These are phyloP conservation scores for Leccinum aurantiacum DNA, from an alignment of 768 basidiomycete species.

Conservation along the genomic window DNA sequence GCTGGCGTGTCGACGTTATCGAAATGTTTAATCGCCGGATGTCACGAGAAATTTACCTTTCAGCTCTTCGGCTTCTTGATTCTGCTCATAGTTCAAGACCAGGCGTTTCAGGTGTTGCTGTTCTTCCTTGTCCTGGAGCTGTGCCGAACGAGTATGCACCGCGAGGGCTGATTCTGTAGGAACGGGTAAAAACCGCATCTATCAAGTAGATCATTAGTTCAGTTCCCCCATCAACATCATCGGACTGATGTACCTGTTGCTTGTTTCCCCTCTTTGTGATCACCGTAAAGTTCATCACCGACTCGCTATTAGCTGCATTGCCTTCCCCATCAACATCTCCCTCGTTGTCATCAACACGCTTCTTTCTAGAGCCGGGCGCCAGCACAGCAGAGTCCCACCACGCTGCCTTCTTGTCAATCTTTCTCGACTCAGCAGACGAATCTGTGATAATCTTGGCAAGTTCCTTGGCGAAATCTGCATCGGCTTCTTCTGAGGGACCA, in stretches of 20 bases:
- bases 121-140: conserved; percentile 91
- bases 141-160: conserved; percentile 86
- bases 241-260: conserved; percentile 59
- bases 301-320: conserved; percentile 29
- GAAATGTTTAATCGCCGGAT: not conserved
- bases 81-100: conserved; percentile 88
- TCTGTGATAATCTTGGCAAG: conserved; percentile 94
- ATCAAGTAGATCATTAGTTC: conserved; percentile 10
- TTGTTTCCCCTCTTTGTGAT: conserved; percentile 92
- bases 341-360: conserved; percentile 58
- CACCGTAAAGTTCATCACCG: conserved; percentile 88
- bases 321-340: conserved; percentile 45
- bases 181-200: conserved; percentile 88
- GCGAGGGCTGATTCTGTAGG: conserved; percentile 88
- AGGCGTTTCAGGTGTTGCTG: conserved; percentile 97
- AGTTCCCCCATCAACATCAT: conserved; percentile 7
- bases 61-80: conserved; percentile 81
- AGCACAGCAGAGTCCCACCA: conserved; percentile 89
- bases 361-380: conserved; percentile 64
- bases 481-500: conserved; percentile 85
- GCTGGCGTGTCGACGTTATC: conserved; percentile 38
- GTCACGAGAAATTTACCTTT: conserved; percentile 49
- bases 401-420: conserved; percentile 86
- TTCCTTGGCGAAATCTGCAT: conserved; percentile 93
- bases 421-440: conserved; percentile 76